Evolutionary conservation across 495 filamentous ascomycete species (phyloP).

Genomic region (Cercophora scortea): DNA sequence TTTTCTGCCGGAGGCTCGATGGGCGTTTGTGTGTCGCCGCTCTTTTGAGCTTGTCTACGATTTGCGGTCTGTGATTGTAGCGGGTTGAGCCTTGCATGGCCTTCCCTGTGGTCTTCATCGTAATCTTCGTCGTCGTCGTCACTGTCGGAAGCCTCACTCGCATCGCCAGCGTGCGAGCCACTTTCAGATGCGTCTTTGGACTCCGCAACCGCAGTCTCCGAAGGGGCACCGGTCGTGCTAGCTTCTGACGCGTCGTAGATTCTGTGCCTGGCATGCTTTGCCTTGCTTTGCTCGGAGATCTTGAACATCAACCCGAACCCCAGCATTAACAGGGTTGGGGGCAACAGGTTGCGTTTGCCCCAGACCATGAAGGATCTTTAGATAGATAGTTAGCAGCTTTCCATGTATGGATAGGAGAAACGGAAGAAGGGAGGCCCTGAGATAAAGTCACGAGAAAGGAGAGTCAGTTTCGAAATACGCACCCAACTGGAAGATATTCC

Average conservation of each 20-base stretch:
- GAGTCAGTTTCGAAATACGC: background rate
- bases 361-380: slow-evolving; percentile 58
- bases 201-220: background rate
- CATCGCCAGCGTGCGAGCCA: slow-evolving; percentile 16
- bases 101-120: slow-evolving; percentile 22
- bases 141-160: slow-evolving; percentile 24
- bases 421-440: background rate
- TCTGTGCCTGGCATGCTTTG: slow-evolving; percentile 67
- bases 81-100: slow-evolving; percentile 27
- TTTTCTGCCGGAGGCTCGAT: slow-evolving; percentile 17
- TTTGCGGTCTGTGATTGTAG: slow-evolving; percentile 29
- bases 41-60: slow-evolving; percentile 20
- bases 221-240: slow-evolving; percentile 3
- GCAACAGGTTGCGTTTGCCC: slow-evolving; percentile 84
- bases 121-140: slow-evolving; percentile 27
- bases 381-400: background rate
- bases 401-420: no score
- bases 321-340: slow-evolving; percentile 78
- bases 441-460: background rate
- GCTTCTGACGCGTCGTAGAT: slow-evolving; percentile 37
- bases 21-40: background rate
- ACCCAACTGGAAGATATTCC: slow-evolving; percentile 68
- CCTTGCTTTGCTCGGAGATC: slow-evolving; percentile 82
- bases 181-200: slow-evolving; percentile 17
- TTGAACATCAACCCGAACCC: slow-evolving; percentile 83